A percentile compares a stretch with the other conserved stretches of the same genome.
Conservation (phyloP, 768 basidiomycete species). For the Lentinula lateritia region DNA sequence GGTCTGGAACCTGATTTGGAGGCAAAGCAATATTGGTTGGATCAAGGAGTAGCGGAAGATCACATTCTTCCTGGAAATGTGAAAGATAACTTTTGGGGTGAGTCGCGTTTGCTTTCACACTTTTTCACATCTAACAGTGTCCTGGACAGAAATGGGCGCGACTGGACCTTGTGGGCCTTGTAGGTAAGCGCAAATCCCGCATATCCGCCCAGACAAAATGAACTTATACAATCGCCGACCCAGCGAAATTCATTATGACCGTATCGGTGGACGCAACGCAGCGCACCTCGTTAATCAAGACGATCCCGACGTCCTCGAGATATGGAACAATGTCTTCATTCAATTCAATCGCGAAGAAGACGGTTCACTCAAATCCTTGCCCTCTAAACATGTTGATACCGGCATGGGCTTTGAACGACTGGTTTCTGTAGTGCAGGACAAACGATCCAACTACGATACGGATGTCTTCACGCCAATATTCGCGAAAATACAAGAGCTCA, state of each 20-base stretch:
- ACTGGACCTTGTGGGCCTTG: conserved; percentile 98
- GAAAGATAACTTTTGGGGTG: conserved; percentile 99
- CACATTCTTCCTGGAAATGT: conserved; percentile 92
- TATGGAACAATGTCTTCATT: conserved; percentile 99
- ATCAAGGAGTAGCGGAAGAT: conserved; percentile 82
- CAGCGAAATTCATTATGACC: conserved; percentile 95
- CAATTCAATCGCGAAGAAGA: conserved; percentile 96
- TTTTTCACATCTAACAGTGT: conserved; percentile 3
- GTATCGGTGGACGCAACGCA: conserved; percentile 96
- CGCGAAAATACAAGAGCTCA: conserved; percentile 77
- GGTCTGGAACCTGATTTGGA: conserved; percentile 87
- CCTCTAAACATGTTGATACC: conserved; percentile 95
- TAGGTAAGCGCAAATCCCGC: conserved; percentile 42
- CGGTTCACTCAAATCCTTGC: conserved; percentile 72
- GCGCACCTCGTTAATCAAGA: conserved; percentile 91
- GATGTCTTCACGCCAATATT: conserved; percentile 94
- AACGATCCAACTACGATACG: conserved; percentile 95
- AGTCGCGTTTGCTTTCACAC: conserved; percentile 15
- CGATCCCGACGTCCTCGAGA: conserved; percentile 94
- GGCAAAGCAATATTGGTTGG: conserved; percentile 81
- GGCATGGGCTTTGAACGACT: conserved; percentile 99
- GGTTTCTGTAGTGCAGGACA: conserved; percentile 90
- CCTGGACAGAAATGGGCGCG: conserved; percentile 84
- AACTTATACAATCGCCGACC: not conserved
- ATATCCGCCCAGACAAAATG: not conserved